Evolutionary conservation across 345 rosid species (phyloP), one percentile per base, ranked within the genome.

Genomic region (Citrus reticulata): DNA sequence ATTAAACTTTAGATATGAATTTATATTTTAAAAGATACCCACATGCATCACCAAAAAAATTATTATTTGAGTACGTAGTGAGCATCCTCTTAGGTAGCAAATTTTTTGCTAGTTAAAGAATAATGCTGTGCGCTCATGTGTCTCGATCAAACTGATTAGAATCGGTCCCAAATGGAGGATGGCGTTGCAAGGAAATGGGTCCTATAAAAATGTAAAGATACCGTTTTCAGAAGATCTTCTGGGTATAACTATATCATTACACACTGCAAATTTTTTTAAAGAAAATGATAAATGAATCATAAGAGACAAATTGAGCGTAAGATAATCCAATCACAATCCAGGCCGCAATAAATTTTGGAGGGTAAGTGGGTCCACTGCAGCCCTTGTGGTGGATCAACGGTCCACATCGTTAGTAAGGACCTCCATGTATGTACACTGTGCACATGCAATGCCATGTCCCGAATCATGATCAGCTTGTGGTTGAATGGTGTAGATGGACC

Each of bases 251-350:
- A 30, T 30, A 30, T 42, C 51, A 0, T 3, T 10, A 42, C 16
- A 2, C 51, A 2, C 4, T 42, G 51, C 51, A 42, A 42, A 2
- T 0, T 0, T 0, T 42, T 42, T 11, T 11, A 3, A 2, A 10
- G 51, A 11, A 42, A 42, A 11, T 11, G 51, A 42, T 42, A 2
- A 42, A 42, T 42, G 49, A 42, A 42, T 9, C 0, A 46, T 72
- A 17, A 22, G 32, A 29, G 32, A 29, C 73, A 78, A 67, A 68
- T 37, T 68, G 40, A 62, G 65, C 71, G 79, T 68, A 24, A 55
- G 68, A 78, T 77, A 29, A 68, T 68, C 78, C 76, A 29, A 63
- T 74, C 64, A 30, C 61, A 55, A 62, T 51, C 2, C 34, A 30
- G 73, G 40, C 65, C 81, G 30, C 60, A 19, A 24, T 34, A 63